Conservation (phyloP, 2,329 filamentous ascomycete species). For the Fusarium hostae region DNA sequence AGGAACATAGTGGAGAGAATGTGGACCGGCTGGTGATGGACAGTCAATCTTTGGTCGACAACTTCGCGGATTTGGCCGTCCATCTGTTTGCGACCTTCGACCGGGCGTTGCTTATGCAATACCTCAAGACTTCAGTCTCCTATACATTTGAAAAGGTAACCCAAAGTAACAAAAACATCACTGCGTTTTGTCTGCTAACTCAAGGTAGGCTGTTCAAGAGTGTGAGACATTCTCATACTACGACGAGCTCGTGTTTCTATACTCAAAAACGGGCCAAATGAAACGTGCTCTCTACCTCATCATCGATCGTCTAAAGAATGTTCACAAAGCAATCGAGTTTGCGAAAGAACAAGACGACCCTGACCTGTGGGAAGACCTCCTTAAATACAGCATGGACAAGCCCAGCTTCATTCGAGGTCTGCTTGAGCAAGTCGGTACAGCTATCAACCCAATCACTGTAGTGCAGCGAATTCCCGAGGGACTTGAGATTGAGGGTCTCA, state of each 20-base stretch:
- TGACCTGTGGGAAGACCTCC: constrained; percentile 93
- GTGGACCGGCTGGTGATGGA: constrained; percentile 68
- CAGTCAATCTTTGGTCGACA: constrained; percentile 78
- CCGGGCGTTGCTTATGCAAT: constrained; percentile 82
- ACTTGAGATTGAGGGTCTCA: constrained; percentile 88
- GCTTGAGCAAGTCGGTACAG: constrained; percentile 91
- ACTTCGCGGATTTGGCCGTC: constrained; percentile 87
- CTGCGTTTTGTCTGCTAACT: constrained; percentile 16
- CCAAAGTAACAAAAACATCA: neutral
- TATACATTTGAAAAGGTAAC: constrained; percentile 84
- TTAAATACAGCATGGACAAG: constrained; percentile 98
- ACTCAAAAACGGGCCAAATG: constrained; percentile 94
- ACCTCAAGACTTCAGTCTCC: constrained; percentile 83
- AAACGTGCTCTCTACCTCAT: constrained; percentile 93
- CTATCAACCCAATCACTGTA: constrained; percentile 90
- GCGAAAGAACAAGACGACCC: constrained; percentile 92
- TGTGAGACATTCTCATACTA: constrained; percentile 86
- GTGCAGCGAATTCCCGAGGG: constrained; percentile 92
- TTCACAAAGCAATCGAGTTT: constrained; percentile 92
- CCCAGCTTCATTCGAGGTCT: constrained; percentile 92
- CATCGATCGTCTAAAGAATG: constrained; percentile 90
- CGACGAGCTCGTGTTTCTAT: constrained; percentile 92
- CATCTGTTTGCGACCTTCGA: constrained; percentile 88
- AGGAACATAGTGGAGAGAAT: constrained; percentile 63
- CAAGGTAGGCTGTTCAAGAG: constrained; percentile 70